Base-by-base conservation (phyloP, 2,329 filamentous ascomycete genomes). In the Epichloe brachyelytri region DNA sequence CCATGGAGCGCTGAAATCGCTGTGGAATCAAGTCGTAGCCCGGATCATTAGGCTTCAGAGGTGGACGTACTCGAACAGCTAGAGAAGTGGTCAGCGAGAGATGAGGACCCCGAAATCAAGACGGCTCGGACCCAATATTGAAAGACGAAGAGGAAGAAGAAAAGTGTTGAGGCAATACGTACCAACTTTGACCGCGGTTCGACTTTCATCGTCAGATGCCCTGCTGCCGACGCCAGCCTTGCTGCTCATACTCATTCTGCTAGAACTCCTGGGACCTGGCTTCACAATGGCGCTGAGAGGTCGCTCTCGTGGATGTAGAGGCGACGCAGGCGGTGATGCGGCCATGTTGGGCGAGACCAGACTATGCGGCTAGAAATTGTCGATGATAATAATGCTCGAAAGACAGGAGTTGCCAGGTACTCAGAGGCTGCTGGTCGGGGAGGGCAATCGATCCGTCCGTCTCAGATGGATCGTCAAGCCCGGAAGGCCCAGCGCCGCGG, bases 111-210 rank as follows among this genome's bases (percentile, higher is more conserved):
- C 7, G n/a, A 11, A 14, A 11, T 30, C 15, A 17, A 17, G 33
- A 38, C 14, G 17, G 15, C 19, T 30, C 19, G 30, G 33, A 12
- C 19, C 12, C 26, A 36, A 2, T 17, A n/a, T 11, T 34, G 15
- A 12, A 12, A 33, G 38, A 11, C 10, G 6, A 19, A 8, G 12
- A 12, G 15, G 14, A 5, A 3, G 1, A 4, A 26, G 26, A 2
- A 3, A 15, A 30, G 8, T 11, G 8, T 12, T 4, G 11, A 43
- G 11, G 8, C 19, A 46, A 36, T 7, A 45, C 89, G 61, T 79
- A 96, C 90, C 90, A 65, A 96, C 90, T 91, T 88, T 93, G 70
- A 96, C 90, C 26, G 90, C 87, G 6, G 90, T 95, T 66, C 86
- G 90, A 56, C 78, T 78, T 66, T 95, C 90, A 60, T 96, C 90